phyloP scores from a whole-genome alignment of 495 filamentous ascomycete species.

The Penicillium manginii region DNA sequence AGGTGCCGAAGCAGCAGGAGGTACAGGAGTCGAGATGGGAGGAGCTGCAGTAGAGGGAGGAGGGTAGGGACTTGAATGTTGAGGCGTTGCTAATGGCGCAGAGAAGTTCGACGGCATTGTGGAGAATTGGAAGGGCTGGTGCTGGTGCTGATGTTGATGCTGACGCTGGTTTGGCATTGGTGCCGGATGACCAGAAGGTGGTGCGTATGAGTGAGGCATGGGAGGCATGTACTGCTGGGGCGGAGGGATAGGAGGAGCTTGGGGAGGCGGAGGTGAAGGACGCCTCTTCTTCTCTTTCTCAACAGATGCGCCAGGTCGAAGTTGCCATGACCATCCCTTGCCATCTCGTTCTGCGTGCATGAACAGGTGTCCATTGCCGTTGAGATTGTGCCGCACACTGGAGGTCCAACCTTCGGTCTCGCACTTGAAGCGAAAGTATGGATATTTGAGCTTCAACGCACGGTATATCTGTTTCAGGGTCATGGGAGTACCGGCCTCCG shows the following conservation, averaged over 20 bases:
- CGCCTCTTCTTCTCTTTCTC: constrained; percentile 72
- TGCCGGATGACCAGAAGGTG: constrained; percentile 31
- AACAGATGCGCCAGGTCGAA: constrained; percentile 64
- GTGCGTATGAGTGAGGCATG: constrained; percentile 41
- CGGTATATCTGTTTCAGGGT: constrained; percentile 94
- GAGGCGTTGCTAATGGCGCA: constrained; percentile 23
- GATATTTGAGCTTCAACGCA: constrained; percentile 83
- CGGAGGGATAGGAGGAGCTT: constrained; percentile 40
- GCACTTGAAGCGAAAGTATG: constrained; percentile 83
- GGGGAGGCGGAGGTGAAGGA: constrained; percentile 57
- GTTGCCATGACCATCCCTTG: constrained; percentile 72
- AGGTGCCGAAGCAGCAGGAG: constrained; percentile 12
- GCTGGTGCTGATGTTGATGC: constrained; percentile 33
- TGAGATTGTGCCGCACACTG: constrained; percentile 93
- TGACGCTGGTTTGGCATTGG: constrained; percentile 40
- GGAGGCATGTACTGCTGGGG: constrained; percentile 49
- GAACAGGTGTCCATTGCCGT: constrained; percentile 82
- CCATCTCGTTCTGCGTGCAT: constrained; percentile 78
- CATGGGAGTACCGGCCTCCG: constrained; percentile 69
- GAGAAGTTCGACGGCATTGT: constrained; percentile 42
- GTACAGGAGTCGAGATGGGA: constrained; percentile 15
- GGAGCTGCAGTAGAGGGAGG: constrained; percentile 16
- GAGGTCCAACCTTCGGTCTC: constrained; percentile 92
- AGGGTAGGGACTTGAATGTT: constrained; percentile 30
- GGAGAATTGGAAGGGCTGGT: constrained; percentile 49